Percentiles rank a stretch among this genome's conserved stretches.
Conservation (phyloP, 148 eudicot species). For the Rhododendron molle region DNA sequence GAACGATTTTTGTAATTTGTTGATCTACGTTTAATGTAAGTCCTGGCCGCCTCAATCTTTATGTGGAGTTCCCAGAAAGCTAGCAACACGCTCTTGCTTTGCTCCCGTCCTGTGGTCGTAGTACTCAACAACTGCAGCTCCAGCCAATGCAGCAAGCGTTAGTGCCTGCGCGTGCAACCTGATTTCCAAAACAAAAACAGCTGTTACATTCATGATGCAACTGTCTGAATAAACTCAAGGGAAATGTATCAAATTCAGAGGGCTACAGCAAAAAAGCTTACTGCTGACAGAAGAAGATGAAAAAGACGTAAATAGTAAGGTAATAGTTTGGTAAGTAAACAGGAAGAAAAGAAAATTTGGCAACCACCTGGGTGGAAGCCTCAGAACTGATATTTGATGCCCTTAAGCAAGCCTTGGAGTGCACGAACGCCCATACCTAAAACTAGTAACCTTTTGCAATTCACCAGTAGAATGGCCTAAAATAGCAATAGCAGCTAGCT, state of each 20-base stretch:
- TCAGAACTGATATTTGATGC: neutral
- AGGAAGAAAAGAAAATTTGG: neutral
- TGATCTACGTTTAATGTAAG: neutral
- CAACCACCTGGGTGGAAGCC: neutral
- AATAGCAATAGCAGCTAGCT: neutral
- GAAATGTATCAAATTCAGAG: neutral
- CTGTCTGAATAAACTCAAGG: neutral
- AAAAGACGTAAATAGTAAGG: neutral
- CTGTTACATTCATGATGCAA: neutral
- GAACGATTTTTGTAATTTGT: neutral
- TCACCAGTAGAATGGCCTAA: neutral
- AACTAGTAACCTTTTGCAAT: neutral
- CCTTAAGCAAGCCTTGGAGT: neutral
- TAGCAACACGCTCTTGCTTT: constrained; percentile 31
- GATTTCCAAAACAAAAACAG: neutral
- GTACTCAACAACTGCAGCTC: constrained; percentile 33
- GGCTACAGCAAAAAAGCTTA: neutral
- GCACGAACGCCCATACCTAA: neutral
- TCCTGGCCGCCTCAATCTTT: constrained; percentile 8
- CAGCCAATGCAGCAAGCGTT: constrained; percentile 40
- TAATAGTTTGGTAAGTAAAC: neutral
- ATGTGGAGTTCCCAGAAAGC: constrained; percentile 16
- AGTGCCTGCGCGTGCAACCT: constrained; percentile 43
- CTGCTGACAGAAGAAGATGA: neutral
- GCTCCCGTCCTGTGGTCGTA: constrained; percentile 30